Evolutionary conservation across 192 early-diverging fungal species (phyloP).

Genomic region (Gryganskiella cystojenkinii): DNA sequence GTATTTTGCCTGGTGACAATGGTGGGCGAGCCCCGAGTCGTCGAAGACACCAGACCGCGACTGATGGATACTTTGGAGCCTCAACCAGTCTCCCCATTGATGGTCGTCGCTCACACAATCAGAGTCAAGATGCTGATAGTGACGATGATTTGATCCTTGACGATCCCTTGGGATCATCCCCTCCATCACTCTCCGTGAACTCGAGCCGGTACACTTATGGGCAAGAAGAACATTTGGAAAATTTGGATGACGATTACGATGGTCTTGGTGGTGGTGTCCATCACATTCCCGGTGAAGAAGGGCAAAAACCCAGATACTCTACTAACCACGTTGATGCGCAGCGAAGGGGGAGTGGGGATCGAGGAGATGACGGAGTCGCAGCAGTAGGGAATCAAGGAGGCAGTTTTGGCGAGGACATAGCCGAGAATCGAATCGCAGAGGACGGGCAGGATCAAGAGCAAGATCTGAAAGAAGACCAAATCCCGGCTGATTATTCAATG

Average conservation of each 20-base stretch:
- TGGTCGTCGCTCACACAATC: not conserved
- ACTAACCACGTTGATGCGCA: not conserved
- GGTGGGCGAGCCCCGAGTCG: not conserved
- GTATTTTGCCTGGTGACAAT: not conserved
- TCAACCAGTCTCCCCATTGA: no score
- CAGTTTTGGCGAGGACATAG: no score
- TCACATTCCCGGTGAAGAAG: no score
- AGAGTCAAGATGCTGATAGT: not conserved
- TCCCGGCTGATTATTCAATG: constrained; percentile 2
- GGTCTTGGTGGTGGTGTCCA: constrained; percentile 10
- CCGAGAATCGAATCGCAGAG: no score
- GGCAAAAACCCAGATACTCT: not conserved
- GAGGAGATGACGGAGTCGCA: not conserved
- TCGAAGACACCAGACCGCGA: constrained; percentile 14
- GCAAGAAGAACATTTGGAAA: constrained; percentile 12
- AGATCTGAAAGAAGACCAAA: constrained; percentile 3
- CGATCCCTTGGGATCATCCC: not conserved
- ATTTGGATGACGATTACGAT: constrained; percentile 34
- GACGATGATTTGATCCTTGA: not conserved
- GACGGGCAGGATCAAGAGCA: not conserved
- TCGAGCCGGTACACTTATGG: not conserved
- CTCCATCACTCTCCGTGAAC: not conserved
- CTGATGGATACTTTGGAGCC: constrained; percentile 1
- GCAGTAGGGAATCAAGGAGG: not conserved
- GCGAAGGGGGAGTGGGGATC: not conserved